phyloP scores from a whole-genome alignment of 805 yeast species.

The Barnettozyma pratensis region DNA sequence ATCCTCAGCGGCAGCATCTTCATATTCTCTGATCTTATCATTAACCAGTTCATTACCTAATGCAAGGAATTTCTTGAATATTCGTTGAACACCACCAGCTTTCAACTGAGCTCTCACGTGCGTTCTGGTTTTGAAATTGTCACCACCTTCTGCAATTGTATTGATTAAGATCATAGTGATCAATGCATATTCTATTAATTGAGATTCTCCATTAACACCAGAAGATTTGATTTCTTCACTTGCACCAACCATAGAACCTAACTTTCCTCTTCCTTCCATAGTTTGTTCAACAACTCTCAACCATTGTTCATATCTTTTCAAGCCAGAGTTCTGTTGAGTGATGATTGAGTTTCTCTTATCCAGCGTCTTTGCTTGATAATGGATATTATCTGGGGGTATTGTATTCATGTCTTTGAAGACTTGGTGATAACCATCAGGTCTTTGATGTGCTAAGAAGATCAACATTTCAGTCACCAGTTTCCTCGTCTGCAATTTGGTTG shows the following conservation, averaged over 20 bases:
- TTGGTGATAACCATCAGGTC: slow-evolving; percentile 47
- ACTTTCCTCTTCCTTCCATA: slow-evolving; percentile 78
- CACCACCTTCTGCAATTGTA: slow-evolving; percentile 45
- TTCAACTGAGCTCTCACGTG: slow-evolving; percentile 56
- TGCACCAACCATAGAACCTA: slow-evolving; percentile 92
- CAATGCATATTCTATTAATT: slow-evolving; percentile 64
- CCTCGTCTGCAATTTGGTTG: slow-evolving; percentile 72
- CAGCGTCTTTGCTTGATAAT: slow-evolving; percentile 26
- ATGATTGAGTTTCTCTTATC: slow-evolving; percentile 31
- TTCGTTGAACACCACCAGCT: slow-evolving; percentile 48
- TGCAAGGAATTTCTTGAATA: slow-evolving; percentile 46
- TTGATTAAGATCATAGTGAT: slow-evolving; percentile 67
- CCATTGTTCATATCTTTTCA: slow-evolving; percentile 68
- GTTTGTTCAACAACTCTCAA: slow-evolving; percentile 58
- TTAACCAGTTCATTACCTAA: slow-evolving; percentile 54
- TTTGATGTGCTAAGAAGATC: slow-evolving; percentile 46
- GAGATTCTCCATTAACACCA: slow-evolving; percentile 51
- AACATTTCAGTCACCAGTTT: slow-evolving; percentile 77
- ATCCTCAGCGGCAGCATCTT: slow-evolving; percentile 52
- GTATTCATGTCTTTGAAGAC: slow-evolving; percentile 37
- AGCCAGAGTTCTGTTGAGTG: slow-evolving; percentile 19
- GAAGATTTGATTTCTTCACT: slow-evolving; percentile 64
- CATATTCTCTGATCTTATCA: slow-evolving; percentile 62
- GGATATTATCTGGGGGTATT: slow-evolving; percentile 25
- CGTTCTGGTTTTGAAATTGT: slow-evolving; percentile 38